A percentile compares a stretch with the other conserved stretches of the same genome.
Evolutionary conservation across 768 basidiomycete species (phyloP).

Genomic region (Scleroderma citrinum): DNA sequence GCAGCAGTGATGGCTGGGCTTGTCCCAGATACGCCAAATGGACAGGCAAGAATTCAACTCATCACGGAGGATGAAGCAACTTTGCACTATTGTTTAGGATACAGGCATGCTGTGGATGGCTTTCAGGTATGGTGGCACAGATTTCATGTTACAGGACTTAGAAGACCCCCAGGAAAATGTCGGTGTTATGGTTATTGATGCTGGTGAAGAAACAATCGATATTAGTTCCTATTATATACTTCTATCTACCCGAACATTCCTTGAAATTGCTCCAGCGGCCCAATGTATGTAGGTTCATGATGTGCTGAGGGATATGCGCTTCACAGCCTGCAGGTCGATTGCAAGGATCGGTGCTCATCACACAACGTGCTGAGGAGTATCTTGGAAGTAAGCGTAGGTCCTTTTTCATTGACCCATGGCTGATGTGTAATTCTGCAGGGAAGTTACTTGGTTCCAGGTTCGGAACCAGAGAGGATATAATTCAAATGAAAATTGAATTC

Average conservation of each 20-base stretch:
- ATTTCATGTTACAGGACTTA: neutral
- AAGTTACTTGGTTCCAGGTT: slow-evolving; percentile 38
- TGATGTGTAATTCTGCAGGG: slow-evolving; percentile 21
- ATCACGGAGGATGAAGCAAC: slow-evolving; percentile 51
- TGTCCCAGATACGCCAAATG: slow-evolving; percentile 32
- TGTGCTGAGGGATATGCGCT: neutral
- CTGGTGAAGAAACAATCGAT: slow-evolving; percentile 59
- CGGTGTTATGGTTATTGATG: slow-evolving; percentile 52
- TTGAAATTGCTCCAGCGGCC: slow-evolving; percentile 45
- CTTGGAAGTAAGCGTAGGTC: slow-evolving; percentile 28
- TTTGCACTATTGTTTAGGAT: slow-evolving; percentile 42
- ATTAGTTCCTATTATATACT: slow-evolving; percentile 47
- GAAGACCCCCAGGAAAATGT: slow-evolving; percentile 31
- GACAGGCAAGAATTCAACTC: slow-evolving; percentile 35
- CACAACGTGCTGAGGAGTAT: slow-evolving; percentile 34
- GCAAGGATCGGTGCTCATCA: slow-evolving; percentile 48
- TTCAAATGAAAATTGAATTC: slow-evolving; percentile 37
- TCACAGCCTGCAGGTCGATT: slow-evolving; percentile 36
- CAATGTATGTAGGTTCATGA: slow-evolving; percentile 33
- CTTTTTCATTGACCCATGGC: neutral
- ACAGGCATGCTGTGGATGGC: slow-evolving; percentile 26
- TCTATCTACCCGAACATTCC: slow-evolving; percentile 28
- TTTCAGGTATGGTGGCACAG: slow-evolving; percentile 16
- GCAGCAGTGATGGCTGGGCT: slow-evolving; percentile 39
- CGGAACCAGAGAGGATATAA: slow-evolving; percentile 33